Evolutionary conservation across 352 stramenopile genomes (phyloP).

Genomic region (Phytophthora palmivora): DNA sequence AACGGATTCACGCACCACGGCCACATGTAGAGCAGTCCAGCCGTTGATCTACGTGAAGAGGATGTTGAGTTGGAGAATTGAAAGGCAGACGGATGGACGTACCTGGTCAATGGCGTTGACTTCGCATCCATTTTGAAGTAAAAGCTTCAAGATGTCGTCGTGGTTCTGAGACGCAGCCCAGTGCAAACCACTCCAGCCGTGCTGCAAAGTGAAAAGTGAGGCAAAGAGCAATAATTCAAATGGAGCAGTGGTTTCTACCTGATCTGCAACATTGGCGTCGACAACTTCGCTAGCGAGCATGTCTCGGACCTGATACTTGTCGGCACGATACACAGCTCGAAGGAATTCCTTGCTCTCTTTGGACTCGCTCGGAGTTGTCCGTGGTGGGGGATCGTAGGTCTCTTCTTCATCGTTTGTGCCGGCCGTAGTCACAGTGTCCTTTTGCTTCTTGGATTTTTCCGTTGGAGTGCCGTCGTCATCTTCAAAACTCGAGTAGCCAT

Average conservation of each 20-base stretch:
- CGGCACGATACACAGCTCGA: conserved; percentile 64
- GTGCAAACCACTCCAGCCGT: conserved; percentile 81
- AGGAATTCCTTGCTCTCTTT: conserved; percentile 68
- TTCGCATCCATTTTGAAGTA: conserved; percentile 50
- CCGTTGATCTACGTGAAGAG: conserved; percentile 53
- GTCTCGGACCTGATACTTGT: conserved; percentile 58
- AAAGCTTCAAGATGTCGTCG: conserved; percentile 49
- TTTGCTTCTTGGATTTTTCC: conserved; percentile 21
- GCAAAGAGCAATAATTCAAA: background rate
- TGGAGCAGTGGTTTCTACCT: conserved; percentile 36
- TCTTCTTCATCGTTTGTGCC: conserved; percentile 27
- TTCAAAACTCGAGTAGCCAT: conserved; percentile 75
- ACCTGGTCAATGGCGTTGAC: conserved; percentile 74
- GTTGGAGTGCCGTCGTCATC: conserved; percentile 39
- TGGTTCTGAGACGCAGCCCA: conserved; percentile 80
- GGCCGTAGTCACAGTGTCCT: conserved; percentile 6
- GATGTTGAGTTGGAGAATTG: background rate
- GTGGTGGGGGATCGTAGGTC: conserved; percentile 32
- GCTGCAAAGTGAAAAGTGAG: conserved; percentile 34
- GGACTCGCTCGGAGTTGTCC: conserved; percentile 60
- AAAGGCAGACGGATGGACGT: background rate
- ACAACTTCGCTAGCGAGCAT: conserved; percentile 57
- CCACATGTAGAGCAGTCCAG: conserved; percentile 77
- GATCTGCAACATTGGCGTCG: conserved; percentile 62
- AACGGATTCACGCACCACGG: conserved; percentile 54